These are phyloP conservation scores for Haplosporangium gracile DNA, from an alignment of 192 early-diverging fungal species.

Conservation along the genomic window DNA sequence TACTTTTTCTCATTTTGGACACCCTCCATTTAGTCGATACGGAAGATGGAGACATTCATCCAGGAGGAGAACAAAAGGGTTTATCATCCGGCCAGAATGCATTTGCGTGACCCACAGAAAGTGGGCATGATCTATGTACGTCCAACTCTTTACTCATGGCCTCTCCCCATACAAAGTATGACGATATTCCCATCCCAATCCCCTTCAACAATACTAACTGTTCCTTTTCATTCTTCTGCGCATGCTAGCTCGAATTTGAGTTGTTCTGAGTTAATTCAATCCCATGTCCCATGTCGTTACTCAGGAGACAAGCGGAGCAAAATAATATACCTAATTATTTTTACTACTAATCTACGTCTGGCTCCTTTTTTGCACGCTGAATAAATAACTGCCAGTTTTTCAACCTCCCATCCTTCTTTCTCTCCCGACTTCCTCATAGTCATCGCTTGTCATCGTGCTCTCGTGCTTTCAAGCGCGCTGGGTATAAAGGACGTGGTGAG, in stretches of 20 bases:
- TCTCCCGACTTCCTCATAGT: neutral
- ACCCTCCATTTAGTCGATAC: slow-evolving; percentile 13
- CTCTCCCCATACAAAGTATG: too few species aligned
- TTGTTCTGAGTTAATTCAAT: neutral
- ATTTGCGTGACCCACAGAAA: slow-evolving; percentile 44
- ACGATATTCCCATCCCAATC: neutral
- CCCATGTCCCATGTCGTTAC: neutral
- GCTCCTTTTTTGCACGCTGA: neutral
- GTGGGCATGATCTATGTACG: slow-evolving; percentile 57
- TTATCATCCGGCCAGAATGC: slow-evolving; percentile 52
- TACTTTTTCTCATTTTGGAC: neutral
- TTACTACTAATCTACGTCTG: neutral
- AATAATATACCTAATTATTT: slow-evolving; percentile 14
- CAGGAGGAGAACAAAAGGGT: slow-evolving; percentile 31
- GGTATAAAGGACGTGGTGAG: slow-evolving; percentile 10
- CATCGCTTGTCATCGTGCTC: too few species aligned
- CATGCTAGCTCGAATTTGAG: slow-evolving; percentile 37
- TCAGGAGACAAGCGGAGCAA: neutral
- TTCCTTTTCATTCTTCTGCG: neutral
- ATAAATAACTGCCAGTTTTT: neutral
- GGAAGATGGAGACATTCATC: slow-evolving; percentile 38
- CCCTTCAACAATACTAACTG: neutral
- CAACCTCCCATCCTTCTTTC: neutral
- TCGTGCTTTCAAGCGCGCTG: neutral
- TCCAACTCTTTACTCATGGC: neutral